These are phyloP conservation scores for Ramaria sp. DNA, from an alignment of 768 basidiomycete genomes.

Conservation along the genomic window DNA sequence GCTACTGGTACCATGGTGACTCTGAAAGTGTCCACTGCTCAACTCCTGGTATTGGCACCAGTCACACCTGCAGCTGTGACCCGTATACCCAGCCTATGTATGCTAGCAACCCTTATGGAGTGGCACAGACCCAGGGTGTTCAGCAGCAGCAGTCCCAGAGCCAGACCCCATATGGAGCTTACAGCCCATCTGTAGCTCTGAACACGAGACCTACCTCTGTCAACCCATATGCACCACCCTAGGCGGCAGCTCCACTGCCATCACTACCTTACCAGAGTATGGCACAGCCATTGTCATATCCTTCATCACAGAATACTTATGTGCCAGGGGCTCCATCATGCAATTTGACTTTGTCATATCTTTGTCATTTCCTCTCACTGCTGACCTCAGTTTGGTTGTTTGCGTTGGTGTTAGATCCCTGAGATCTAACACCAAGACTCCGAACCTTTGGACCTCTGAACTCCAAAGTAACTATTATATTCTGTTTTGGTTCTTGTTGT, in stretches of 20 bases:
- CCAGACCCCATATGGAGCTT: constrained; percentile 4
- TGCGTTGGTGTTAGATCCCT: too few relatives aligned
- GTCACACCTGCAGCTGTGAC: constrained; percentile 13
- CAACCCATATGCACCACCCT: constrained; percentile 1
- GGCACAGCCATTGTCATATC: constrained; percentile 9
- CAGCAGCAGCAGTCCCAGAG: neutral
- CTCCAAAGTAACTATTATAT: too few relatives aligned
- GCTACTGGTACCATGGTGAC: constrained; percentile 22
- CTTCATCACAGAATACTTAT: constrained; percentile 17
- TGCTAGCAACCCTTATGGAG: constrained; percentile 7
- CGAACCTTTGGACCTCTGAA: too few relatives aligned
- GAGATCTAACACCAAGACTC: too few relatives aligned
- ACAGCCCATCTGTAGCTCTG: neutral
- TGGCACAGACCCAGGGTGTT: constrained; percentile 4
- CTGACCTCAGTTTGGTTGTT: too few relatives aligned
- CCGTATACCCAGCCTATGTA: constrained; percentile 13
- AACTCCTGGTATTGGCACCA: constrained; percentile 17
- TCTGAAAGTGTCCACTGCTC: constrained; percentile 5
- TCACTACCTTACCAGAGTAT: constrained; percentile 12
- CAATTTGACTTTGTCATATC: too few relatives aligned
- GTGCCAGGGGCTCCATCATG: constrained; percentile 7
- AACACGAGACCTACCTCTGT: neutral
- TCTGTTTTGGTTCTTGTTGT: too few relatives aligned
- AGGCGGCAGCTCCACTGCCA: constrained; percentile 12
- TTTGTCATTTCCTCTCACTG: too few relatives aligned